phyloP scores from a whole-genome alignment of 2,329 filamentous ascomycete species.

The Trichoderma cornu-damae region DNA sequence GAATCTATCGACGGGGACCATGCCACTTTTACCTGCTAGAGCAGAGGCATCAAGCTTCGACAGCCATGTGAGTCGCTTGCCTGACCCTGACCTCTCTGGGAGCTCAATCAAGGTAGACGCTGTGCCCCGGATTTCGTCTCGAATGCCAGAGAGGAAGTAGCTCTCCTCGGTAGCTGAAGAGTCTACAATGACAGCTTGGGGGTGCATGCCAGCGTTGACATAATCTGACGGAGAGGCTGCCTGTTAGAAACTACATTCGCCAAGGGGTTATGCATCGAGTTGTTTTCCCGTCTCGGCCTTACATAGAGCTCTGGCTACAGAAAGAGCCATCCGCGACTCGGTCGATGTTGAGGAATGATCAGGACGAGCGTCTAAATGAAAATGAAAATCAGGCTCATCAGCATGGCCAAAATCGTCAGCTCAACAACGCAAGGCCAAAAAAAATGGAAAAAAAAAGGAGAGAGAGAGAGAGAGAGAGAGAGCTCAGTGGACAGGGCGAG shows the following conservation, averaged over 20 bases:
- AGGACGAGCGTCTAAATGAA: conserved; percentile 66
- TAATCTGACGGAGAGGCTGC: conserved; percentile 42
- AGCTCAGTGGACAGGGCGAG: neutral
- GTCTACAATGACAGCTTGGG: conserved; percentile 72
- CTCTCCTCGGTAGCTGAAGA: conserved; percentile 59
- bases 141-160: conserved; percentile 60
- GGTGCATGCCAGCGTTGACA: conserved; percentile 68
- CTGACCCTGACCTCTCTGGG: conserved; percentile 54
- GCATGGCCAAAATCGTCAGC: neutral
- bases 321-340: conserved; percentile 61
- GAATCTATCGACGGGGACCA: too few species aligned
- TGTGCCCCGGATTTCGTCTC: conserved; percentile 47
- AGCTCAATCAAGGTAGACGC: conserved; percentile 68
- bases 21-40: conserved; percentile 50
- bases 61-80: conserved; percentile 68
- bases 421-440: too few species aligned
- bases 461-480: too few species aligned
- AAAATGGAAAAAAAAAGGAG: too few species aligned
- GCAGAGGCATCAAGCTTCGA: conserved; percentile 69
- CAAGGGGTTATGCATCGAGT: conserved; percentile 2
- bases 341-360: conserved; percentile 67
- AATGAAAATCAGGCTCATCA: conserved; percentile 21
- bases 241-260: neutral
- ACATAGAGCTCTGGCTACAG: conserved; percentile 60
- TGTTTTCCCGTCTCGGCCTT: conserved; percentile 26